Conservation (phyloP, 2,329 filamentous ascomycete species). For the Diplodia intermedia region DNA sequence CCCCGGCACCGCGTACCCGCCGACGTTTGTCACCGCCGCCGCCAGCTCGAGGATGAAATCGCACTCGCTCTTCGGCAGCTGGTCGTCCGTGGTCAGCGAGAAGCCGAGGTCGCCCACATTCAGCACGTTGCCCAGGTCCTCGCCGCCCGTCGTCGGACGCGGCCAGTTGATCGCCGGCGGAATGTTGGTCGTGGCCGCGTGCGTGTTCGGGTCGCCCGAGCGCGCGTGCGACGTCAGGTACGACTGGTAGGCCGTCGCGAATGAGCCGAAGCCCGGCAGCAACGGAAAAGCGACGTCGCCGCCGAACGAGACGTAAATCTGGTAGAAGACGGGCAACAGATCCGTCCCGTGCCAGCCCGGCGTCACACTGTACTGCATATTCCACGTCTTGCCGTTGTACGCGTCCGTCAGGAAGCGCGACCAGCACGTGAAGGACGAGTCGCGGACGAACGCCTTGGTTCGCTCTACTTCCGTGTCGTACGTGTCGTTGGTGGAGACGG, state of each 20-base stretch:
- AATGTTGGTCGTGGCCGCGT: constrained; percentile 12
- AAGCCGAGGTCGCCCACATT: constrained; percentile 24
- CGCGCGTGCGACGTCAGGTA: constrained; percentile 32
- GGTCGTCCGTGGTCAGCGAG: constrained; percentile 12
- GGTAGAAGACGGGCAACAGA: constrained; percentile 31
- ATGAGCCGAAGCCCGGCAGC: constrained; percentile 16
- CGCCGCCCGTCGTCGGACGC: constrained; percentile 4
- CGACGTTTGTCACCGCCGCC: constrained; percentile 30
- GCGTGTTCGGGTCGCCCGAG: constrained; percentile 24
- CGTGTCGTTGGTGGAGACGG: constrained; percentile 24
- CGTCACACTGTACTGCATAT: constrained; percentile 29
- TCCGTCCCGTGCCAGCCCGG: constrained; percentile 32
- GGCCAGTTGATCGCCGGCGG: constrained; percentile 27
- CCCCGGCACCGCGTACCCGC: constrained; percentile 25
- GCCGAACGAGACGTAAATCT: constrained; percentile 24
- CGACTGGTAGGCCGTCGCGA: constrained; percentile 19
- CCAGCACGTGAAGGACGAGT: constrained; percentile 28
- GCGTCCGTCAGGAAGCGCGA: constrained; percentile 29
- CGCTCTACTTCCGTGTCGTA: constrained; percentile 18
- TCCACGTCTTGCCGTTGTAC: constrained; percentile 25
- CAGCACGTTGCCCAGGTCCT: constrained; percentile 20
- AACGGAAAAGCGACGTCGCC: constrained; percentile 17
- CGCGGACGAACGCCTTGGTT: constrained; percentile 27
- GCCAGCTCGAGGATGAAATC: constrained; percentile 28
- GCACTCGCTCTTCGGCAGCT: constrained; percentile 30